Conservation (phyloP, 2,329 filamentous ascomycete species). For the Aspergillus ibericus region DNA sequence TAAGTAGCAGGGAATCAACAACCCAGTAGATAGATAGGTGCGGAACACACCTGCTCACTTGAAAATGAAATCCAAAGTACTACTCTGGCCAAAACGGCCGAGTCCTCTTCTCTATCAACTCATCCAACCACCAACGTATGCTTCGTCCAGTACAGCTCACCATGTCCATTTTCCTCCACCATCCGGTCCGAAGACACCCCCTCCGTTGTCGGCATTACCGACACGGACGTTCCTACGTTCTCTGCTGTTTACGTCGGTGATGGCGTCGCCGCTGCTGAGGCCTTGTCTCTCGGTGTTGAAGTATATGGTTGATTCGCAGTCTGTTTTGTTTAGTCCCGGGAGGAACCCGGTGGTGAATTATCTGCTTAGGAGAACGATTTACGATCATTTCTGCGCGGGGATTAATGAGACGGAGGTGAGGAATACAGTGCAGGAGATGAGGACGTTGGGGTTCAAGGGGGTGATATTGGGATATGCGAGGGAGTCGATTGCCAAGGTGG, state of each 20-base stretch:
- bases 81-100: conserved; percentile 3
- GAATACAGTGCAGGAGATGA: conserved; percentile 39
- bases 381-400: conserved; percentile 53
- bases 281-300: conserved; percentile 28
- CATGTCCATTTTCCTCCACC: not conserved
- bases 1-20: not conserved
- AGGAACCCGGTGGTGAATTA: conserved; percentile 41
- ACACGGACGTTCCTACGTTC: conserved; percentile 18
- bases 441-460: conserved; percentile 47
- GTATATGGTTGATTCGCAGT: conserved; percentile 39
- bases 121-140: not conserved
- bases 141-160: not conserved
- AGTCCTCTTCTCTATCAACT: not conserved
- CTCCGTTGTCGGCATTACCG: conserved; percentile 27
- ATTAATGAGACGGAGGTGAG: conserved; percentile 42
- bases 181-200: not conserved
- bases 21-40: no score
- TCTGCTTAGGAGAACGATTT: conserved; percentile 40
- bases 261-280: conserved; percentile 18
- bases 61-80: not conserved
- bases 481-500: conserved; percentile 38
- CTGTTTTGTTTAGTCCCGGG: conserved; percentile 41
- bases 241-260: conserved; percentile 18
- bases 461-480: conserved; percentile 51
- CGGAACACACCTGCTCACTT: not conserved